Evolutionary conservation across 441 rosid species (phyloP).

Genomic region (Metrosideros polymorpha): DNA sequence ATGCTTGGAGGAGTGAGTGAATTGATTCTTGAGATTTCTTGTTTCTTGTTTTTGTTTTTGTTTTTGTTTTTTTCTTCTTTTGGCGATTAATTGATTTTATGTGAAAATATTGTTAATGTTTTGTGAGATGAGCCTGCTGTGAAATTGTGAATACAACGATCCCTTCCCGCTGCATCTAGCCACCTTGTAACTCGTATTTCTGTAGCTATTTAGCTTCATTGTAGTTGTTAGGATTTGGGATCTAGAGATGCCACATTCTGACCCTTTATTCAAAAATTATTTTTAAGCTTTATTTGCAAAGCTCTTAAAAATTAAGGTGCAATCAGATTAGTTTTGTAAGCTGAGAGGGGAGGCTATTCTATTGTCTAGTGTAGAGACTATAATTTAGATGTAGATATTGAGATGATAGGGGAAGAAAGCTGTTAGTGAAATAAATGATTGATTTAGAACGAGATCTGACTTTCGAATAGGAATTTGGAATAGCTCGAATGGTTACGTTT

Average conservation of each 20-base stretch:
- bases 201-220: not conserved
- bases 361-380: no score
- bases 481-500: not conserved
- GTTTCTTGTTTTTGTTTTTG: not conserved
- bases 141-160: not conserved
- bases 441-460: not conserved
- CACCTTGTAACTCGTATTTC: not conserved
- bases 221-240: not conserved
- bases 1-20: slow-evolving; percentile 46
- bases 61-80: not conserved
- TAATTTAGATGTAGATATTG: not conserved
- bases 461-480: not conserved
- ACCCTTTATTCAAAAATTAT: not conserved
- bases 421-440: not conserved
- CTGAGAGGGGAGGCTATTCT: not conserved
- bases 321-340: not conserved
- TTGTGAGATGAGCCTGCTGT: not conserved
- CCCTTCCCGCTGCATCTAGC: not conserved
- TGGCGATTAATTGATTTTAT: not conserved
- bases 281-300: not conserved
- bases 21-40: not conserved
- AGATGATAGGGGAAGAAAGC: not conserved
- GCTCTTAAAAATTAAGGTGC: no score
- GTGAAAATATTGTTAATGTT: not conserved
- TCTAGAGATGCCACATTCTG: not conserved